Evolutionary conservation across 805 yeast species (phyloP).

Genomic region (Sungouiella blattae): DNA sequence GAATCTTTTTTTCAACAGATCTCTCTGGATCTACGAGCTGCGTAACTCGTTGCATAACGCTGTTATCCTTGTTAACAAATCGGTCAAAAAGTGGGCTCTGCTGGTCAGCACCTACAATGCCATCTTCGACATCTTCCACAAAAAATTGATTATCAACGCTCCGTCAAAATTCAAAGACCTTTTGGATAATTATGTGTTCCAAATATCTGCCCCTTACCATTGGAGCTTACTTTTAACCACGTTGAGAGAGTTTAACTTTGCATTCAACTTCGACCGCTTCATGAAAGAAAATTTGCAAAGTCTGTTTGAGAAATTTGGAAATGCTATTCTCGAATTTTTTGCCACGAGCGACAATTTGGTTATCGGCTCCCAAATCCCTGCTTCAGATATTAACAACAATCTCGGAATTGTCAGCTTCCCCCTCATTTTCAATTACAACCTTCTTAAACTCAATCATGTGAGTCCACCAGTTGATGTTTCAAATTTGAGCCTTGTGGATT

Average conservation of each 20-base stretch:
- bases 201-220: constrained; percentile 37
- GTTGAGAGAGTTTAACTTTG: constrained; percentile 42
- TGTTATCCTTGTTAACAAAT: constrained; percentile 49
- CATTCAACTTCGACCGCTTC: constrained; percentile 14
- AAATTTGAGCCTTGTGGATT: constrained; percentile 22
- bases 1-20: constrained; percentile 15
- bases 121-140: constrained; percentile 43
- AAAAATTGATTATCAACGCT: constrained; percentile 47
- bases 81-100: constrained; percentile 14
- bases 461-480: not conserved
- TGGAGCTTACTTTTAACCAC: constrained; percentile 47
- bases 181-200: constrained; percentile 43
- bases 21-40: constrained; percentile 27
- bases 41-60: constrained; percentile 49
- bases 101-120: constrained; percentile 8
- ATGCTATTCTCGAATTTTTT: constrained; percentile 15
- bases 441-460: constrained; percentile 22
- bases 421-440: constrained; percentile 36
- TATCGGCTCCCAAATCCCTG: constrained; percentile 9
- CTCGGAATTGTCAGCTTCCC: constrained; percentile 52
- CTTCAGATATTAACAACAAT: constrained; percentile 41
- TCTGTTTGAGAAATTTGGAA: constrained; percentile 12
- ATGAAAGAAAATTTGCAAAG: constrained; percentile 15
- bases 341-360: constrained; percentile 4
- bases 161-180: constrained; percentile 50